Percentiles rank a stretch among this genome's conserved stretches.
Conservation (phyloP, 2,329 filamentous ascomycete genomes). For the Arachnomyces sp. region DNA sequence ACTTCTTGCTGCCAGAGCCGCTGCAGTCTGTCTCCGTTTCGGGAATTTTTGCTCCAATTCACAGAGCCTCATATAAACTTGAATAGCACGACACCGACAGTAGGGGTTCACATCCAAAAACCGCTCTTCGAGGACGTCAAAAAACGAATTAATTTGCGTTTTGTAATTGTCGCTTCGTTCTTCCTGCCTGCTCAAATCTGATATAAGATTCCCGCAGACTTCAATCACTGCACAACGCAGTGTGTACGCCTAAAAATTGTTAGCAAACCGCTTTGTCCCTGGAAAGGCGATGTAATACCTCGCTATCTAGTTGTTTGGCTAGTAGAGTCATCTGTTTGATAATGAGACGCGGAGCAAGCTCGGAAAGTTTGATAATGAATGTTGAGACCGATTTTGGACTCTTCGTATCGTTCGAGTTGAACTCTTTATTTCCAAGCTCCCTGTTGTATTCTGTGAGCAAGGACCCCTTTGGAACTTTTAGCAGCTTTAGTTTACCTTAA, state of each 20-base stretch:
- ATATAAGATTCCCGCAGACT: constrained; percentile 91
- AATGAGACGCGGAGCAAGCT: constrained; percentile 80
- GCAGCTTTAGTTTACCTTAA: constrained; percentile 44
- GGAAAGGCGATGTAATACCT: constrained; percentile 45
- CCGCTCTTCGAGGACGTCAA: constrained; percentile 90
- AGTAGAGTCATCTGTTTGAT: constrained; percentile 97
- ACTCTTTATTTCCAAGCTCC: constrained; percentile 95
- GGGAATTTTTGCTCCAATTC: constrained; percentile 95
- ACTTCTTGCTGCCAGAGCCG: constrained; percentile 79
- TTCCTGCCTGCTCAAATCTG: constrained; percentile 81
- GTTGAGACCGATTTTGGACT: constrained; percentile 94
- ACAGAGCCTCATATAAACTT: constrained; percentile 86
- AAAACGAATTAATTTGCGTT: constrained; percentile 91
- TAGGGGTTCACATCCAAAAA: constrained; percentile 97
- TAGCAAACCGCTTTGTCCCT: neutral
- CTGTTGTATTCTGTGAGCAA: constrained; percentile 28
- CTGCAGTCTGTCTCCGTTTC: constrained; percentile 78
- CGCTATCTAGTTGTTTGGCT: constrained; percentile 90
- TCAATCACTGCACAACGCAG: constrained; percentile 90
- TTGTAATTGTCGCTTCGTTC: constrained; percentile 90
- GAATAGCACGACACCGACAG: constrained; percentile 81
- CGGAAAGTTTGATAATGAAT: constrained; percentile 88
- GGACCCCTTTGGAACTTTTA: neutral
- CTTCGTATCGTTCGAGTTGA: constrained; percentile 91
- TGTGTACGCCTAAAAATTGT: constrained; percentile 64